Evolutionary conservation across 176 grass and related monocot species (phyloP).

Genomic region (Otatea glauca): DNA sequence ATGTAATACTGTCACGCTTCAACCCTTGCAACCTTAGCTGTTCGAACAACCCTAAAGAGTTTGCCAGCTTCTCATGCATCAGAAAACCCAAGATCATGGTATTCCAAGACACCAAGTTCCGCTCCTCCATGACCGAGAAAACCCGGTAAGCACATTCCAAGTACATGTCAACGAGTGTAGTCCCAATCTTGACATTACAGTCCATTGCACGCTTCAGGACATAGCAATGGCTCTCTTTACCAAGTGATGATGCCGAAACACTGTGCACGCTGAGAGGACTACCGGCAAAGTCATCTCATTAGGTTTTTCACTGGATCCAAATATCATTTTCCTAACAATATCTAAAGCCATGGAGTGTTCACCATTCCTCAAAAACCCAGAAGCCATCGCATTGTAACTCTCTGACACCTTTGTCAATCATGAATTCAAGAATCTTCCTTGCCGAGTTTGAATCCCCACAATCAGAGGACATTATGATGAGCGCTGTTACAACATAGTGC

Average conservation of each 20-base stretch:
- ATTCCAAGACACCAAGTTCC: slow-evolving; percentile 53
- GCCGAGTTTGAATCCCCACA: slow-evolving; percentile 7
- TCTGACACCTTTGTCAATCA: slow-evolving; percentile 37
- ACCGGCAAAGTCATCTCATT: slow-evolving; percentile 45
- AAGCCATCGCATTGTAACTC: slow-evolving; percentile 58
- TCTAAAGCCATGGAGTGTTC: slow-evolving; percentile 39
- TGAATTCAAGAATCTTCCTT: slow-evolving; percentile 31
- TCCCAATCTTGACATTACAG: too few species aligned
- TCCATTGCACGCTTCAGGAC: slow-evolving; percentile 17
- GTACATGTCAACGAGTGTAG: too few species aligned
- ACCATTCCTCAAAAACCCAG: slow-evolving; percentile 33
- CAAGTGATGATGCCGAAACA: neutral
- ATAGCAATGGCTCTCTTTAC: slow-evolving; percentile 54
- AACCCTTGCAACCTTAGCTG: slow-evolving; percentile 44
- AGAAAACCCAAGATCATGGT: slow-evolving; percentile 51
- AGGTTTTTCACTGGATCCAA: neutral
- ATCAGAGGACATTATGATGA: slow-evolving; percentile 50
- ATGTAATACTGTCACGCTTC: slow-evolving; percentile 39
- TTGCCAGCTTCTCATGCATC: neutral
- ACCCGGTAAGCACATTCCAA: too few species aligned
- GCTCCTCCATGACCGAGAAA: too few species aligned
- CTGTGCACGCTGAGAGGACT: slow-evolving; percentile 45
- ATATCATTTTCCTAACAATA: slow-evolving; percentile 34
- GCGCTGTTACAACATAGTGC: slow-evolving; percentile 39
- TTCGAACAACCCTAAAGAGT: slow-evolving; percentile 28